Evolutionary conservation across 257 asterid species (phyloP).

Genomic region (Orobanche coerulescens): DNA sequence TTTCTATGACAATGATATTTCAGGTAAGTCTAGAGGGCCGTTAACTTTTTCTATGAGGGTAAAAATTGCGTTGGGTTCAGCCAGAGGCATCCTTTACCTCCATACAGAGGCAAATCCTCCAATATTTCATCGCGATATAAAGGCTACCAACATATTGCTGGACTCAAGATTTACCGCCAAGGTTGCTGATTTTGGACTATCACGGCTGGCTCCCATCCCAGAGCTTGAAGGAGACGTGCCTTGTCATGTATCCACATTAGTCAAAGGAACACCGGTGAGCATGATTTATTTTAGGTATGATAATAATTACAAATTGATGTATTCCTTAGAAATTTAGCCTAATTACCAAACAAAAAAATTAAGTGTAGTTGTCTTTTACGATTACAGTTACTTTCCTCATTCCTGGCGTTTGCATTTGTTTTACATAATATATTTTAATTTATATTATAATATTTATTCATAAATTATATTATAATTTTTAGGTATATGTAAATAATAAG

Average conservation of each 20-base stretch:
- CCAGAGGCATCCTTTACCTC: conserved; percentile 89
- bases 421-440: no score
- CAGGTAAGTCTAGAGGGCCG: conserved; percentile 62
- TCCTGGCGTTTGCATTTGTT: no score
- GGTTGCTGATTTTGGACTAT: conserved; percentile 96
- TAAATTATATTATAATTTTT: no score
- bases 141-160: conserved; percentile 82
- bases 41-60: conserved; percentile 60
- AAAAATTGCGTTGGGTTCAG: conserved; percentile 68
- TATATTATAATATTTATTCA: no score
- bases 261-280: conserved; percentile 95
- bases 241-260: conserved; percentile 81
- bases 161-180: conserved; percentile 70
- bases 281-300: no score
- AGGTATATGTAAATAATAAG: no score
- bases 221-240: conserved; percentile 75
- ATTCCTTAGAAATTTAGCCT: no score
- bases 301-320: no score
- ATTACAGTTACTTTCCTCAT: not conserved
- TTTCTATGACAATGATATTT: not conserved
- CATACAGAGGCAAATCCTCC: conserved; percentile 98
- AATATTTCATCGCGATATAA: conserved; percentile 94
- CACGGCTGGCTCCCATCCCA: conserved; percentile 81
- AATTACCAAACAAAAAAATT: no score
- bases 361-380: no score